Conservation (phyloP, 1,284 basidiomycete genomes). For the Trichosporon sp. region DNA sequence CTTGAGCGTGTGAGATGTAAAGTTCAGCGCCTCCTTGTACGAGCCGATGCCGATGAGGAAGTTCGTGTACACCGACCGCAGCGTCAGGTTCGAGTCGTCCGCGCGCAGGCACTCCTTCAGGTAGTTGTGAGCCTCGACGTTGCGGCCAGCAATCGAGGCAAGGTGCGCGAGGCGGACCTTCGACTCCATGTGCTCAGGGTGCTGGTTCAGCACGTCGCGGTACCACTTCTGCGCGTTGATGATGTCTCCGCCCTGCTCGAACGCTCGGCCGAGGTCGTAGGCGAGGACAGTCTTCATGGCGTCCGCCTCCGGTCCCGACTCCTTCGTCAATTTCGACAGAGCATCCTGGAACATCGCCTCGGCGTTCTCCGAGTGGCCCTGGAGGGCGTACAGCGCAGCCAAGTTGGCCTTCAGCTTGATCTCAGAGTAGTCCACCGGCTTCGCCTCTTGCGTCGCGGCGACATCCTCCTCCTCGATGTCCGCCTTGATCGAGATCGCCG, state of each 20-base stretch:
- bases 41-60: slow-evolving; percentile 63
- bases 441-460: slow-evolving; percentile 11
- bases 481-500: slow-evolving; percentile 56
- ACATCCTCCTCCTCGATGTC: slow-evolving; percentile 17
- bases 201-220: slow-evolving; percentile 71
- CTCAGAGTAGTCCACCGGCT: slow-evolving; percentile 30
- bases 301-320: slow-evolving; percentile 54
- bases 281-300: slow-evolving; percentile 69
- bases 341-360: slow-evolving; percentile 55
- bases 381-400: slow-evolving; percentile 68
- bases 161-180: slow-evolving; percentile 84
- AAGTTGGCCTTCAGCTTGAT: slow-evolving; percentile 70
- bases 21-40: slow-evolving; percentile 70
- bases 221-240: slow-evolving; percentile 75
- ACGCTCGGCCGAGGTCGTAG: slow-evolving; percentile 82
- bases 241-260: slow-evolving; percentile 72
- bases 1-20: slow-evolving; percentile 77
- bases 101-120: slow-evolving; percentile 69
- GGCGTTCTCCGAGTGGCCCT: slow-evolving; percentile 55
- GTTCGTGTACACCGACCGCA: slow-evolving; percentile 73
- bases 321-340: slow-evolving; percentile 46
- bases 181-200: slow-evolving; percentile 91
- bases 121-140: slow-evolving; percentile 75
- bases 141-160: slow-evolving; percentile 61
- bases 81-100: slow-evolving; percentile 40